Conservation (phyloP, 345 rosid species). For the Heritiera fomes region DNA sequence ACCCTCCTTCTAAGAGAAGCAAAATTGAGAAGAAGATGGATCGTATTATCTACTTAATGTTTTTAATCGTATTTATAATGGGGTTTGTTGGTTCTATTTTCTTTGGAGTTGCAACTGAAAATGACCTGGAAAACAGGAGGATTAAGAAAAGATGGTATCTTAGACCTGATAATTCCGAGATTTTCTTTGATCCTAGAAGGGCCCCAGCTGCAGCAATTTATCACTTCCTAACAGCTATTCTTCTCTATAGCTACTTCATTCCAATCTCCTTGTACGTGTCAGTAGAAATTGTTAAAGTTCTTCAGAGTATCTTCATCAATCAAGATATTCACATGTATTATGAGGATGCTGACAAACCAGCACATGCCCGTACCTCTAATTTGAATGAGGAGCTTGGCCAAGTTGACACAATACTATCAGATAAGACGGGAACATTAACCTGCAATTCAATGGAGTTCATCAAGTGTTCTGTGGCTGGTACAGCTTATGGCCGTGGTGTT, state of each 20-base stretch:
- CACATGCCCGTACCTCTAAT: conserved; percentile 89
- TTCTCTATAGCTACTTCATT: conserved; percentile 83
- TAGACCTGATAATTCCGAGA: conserved; percentile 70
- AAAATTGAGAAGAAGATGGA: conserved; percentile 86
- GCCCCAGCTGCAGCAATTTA: conserved; percentile 62
- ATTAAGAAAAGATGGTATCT: conserved; percentile 91
- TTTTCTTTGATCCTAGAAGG: conserved; percentile 61
- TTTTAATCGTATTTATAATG: conserved; percentile 58
- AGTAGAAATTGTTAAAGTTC: conserved; percentile 86
- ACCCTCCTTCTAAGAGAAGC: conserved; percentile 93
- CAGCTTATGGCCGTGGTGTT: conserved; percentile 76
- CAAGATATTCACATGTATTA: conserved; percentile 80
- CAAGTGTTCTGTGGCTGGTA: conserved; percentile 84
- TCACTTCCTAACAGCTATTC: conserved; percentile 79
- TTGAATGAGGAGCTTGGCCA: conserved; percentile 97
- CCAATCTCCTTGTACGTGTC: conserved; percentile 94
- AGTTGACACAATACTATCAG: conserved; percentile 85
- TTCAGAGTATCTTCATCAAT: conserved; percentile 89
- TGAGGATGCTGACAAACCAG: conserved; percentile 86
- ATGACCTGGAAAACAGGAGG: conserved; percentile 59
- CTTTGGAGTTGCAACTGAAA: conserved; percentile 71
- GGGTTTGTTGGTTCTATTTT: conserved; percentile 71
- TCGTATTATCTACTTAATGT: conserved; percentile 68
- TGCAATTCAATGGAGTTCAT: conserved; percentile 97
- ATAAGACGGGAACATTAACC: conserved; percentile 95